Evolutionary conservation across 176 grass and related monocot genomes (phyloP).

Genomic region (Eremochloa ophiuroides): DNA sequence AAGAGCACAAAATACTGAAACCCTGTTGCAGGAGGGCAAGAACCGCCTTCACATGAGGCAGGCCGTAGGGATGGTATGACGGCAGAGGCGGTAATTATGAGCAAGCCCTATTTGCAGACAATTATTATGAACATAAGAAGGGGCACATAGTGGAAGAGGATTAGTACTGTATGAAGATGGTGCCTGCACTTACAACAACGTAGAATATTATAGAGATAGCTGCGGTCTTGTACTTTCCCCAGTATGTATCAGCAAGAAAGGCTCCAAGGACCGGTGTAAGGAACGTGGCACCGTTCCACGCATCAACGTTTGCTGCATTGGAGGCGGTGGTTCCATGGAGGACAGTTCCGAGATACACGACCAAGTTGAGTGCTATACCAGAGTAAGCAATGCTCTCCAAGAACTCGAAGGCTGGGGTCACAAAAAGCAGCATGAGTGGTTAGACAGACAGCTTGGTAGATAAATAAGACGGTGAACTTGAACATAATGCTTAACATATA

Average conservation of each 20-base stretch:
- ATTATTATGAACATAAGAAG: not conserved
- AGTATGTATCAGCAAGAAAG: constrained; percentile 80
- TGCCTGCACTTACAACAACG: constrained; percentile 47
- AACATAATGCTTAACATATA: too few relatives aligned
- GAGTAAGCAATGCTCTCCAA: constrained; percentile 77
- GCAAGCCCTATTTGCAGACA: constrained; percentile 59
- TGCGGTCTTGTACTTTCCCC: constrained; percentile 85
- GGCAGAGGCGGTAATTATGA: constrained; percentile 64
- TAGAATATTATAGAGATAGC: constrained; percentile 67
- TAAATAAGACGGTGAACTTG: too few relatives aligned
- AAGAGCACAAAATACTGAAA: constrained; percentile 74
- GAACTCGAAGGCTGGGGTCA: constrained; percentile 71
- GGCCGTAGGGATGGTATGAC: constrained; percentile 64
- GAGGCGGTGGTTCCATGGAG: constrained; percentile 77
- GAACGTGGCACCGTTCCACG: constrained; percentile 83
- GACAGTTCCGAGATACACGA: constrained; percentile 76
- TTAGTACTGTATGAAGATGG: not conserved
- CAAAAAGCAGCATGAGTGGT: not conserved
- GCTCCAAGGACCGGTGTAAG: constrained; percentile 72
- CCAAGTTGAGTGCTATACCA: constrained; percentile 75
- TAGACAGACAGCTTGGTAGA: not conserved
- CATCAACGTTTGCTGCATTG: constrained; percentile 69
- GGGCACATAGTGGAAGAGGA: not conserved
- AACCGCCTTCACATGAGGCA: constrained; percentile 50
- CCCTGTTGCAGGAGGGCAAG: constrained; percentile 66